Base-by-base conservation (phyloP, 2,329 filamentous ascomycete species). In the Rhynchosporium secalis region DNA sequence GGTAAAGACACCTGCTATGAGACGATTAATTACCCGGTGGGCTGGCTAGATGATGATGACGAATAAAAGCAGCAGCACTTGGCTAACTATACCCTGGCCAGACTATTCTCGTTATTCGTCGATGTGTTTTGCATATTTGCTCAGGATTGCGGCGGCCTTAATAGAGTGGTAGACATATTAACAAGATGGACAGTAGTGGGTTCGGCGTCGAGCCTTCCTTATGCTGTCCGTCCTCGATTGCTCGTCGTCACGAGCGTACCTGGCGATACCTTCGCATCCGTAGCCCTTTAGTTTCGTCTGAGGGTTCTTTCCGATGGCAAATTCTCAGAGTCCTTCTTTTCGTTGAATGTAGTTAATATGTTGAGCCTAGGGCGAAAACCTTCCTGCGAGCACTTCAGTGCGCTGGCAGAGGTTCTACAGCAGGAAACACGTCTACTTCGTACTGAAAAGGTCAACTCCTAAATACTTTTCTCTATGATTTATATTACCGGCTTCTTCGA, bases 41-140 rank as follows among this genome's bases (percentile, higher is more conserved):
- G 51, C 51, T 66, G 48, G 60, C 36, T 55, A 51, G 55, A 61
- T 40, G 31, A 58, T 38, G 56, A 43, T 47, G 43, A 28, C 12
- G 41, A 31, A 33, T 49, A 58, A 46, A 45, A 15, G 28, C 49
- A 52, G 31, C 56, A 63, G 20, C 38, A 61, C 31, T 41, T 68
- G 43, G 41, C 56, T 15, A 58, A 66, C 49, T 46, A 58, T 60
- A 20, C 65, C 46, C 47, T 60, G 26, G 56, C 67, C 36, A 58
- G 65, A 51, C 54, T 72, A 13, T 47, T 70, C 4, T 67, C 64
- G 38, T 51, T 68, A 33, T 72, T 72, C 51, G 59, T 57, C 46
- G 61, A 72, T 49, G 60, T 72, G 15, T 46, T 72, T 26, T 71
- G 62, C 51, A 67, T 72, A 49, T 72, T 72, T 57, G 61, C 64